Base-by-base conservation (phyloP, 1,284 basidiomycete genomes). In the Ceratobasidium sp. region DNA sequence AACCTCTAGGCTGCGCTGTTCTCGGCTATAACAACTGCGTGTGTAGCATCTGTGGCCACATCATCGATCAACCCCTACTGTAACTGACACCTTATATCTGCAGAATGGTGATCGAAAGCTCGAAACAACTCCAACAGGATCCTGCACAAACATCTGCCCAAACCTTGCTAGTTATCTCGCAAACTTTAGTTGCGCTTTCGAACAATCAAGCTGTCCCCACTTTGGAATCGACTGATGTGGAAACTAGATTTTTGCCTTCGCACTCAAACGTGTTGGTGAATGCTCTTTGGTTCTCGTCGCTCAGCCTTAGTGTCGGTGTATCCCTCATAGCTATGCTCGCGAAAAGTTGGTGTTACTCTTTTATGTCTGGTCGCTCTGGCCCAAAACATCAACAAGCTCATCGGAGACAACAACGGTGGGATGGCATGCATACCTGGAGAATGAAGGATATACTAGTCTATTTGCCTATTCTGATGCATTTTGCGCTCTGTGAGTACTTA, bases 261-360 rank as follows among this genome's bases (percentile, higher is more conserved):
- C 43, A 21, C 2, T 32, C 46, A 8, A 44, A 21, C 3, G 28
- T 63, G 14, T 14, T 41, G 9, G 46, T 63, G 41, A 63, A 63
- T 18, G 44, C 32, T 4, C 61, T 63, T 13, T 63, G 61, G 61
- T 46, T 44, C 9, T 32, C 32, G 1, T 63, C 61, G 6, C 30
- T 63, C 13, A 30, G 44, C 26, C 61, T 63, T 28, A 55, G 54
- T 32, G 54, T 55, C 2, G 54, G 28, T 14, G 54, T 55, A 21
- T 55, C 54, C 6, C 26, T 63, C 14, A 63, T 63, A 1, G 61
- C 61, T 21, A 63, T 63, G 43, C 61, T 63, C 21, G 43, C 61
- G 18, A 63, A 63, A 46, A 44, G 47, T 9, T 63, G 61, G 61
- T 63, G 43, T 28, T 49, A 63, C 61, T 47, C 43, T n/a, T 63